Conservation (phyloP, 108 stramenopile genomes). For the Nitzschia putrida region DNA sequence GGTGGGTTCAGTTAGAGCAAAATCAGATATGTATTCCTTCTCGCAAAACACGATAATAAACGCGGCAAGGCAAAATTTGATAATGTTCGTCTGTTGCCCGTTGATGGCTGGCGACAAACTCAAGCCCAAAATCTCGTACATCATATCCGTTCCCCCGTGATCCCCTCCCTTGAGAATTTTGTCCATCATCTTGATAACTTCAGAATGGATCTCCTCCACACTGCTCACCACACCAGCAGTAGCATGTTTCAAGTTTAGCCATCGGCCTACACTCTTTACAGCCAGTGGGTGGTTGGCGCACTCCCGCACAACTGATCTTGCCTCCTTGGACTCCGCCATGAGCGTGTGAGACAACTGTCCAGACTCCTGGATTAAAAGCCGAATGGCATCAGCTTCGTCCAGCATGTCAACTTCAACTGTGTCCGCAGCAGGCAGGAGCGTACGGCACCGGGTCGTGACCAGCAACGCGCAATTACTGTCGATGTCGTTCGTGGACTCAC, state of each 20-base stretch:
- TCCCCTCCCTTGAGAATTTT: slow-evolving; percentile 55
- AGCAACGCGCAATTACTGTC: slow-evolving; percentile 55
- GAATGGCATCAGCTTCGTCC: slow-evolving; percentile 59
- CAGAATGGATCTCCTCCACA: slow-evolving; percentile 49
- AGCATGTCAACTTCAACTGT: slow-evolving; percentile 71
- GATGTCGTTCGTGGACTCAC: slow-evolving; percentile 30
- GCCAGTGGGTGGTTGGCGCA: slow-evolving; percentile 73
- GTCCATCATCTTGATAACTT: slow-evolving; percentile 65
- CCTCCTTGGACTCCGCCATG: slow-evolving; percentile 49
- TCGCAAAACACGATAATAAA: slow-evolving; percentile 69
- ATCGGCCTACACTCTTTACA: slow-evolving; percentile 76
- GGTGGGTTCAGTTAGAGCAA: slow-evolving; percentile 44
- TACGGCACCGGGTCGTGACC: slow-evolving; percentile 54
- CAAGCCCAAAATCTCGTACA: slow-evolving; percentile 69
- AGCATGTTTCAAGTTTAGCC: slow-evolving; percentile 71
- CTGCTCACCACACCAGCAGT: slow-evolving; percentile 61
- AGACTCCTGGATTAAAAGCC: slow-evolving; percentile 63
- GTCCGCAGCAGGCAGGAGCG: slow-evolving; percentile 48
- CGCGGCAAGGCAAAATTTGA: slow-evolving; percentile 72
- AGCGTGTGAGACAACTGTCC: slow-evolving; percentile 54
- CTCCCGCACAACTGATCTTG: slow-evolving; percentile 52
- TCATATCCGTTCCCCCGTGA: slow-evolving; percentile 55
- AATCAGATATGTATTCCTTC: slow-evolving; percentile 44
- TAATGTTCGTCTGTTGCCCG: slow-evolving; percentile 65
- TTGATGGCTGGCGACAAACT: slow-evolving; percentile 73